Percentiles rank a stretch among this genome's conserved stretches.
Conservation (phyloP, 2,329 filamentous ascomycete genomes). For the Fusarium coffeatum region DNA sequence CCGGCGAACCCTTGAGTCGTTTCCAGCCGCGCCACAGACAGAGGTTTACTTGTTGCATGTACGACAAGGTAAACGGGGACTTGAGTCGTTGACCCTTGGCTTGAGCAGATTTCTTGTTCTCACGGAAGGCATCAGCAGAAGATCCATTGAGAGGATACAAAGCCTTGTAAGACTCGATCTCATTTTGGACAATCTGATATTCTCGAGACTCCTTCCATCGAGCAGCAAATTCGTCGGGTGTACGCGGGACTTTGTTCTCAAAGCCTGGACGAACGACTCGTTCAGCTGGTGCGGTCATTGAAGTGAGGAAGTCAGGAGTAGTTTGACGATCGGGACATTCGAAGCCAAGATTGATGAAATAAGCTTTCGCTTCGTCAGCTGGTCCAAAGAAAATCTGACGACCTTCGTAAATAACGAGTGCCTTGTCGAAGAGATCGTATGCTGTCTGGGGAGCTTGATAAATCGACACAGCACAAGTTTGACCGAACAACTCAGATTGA, state of each 20-base stretch:
- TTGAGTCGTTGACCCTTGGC: slow-evolving; percentile 55
- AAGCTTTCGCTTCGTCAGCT: slow-evolving; percentile 66
- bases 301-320: slow-evolving; percentile 73
- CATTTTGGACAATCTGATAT: slow-evolving; percentile 8
- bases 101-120: slow-evolving; percentile 44
- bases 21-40: slow-evolving; percentile 57
- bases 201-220: slow-evolving; percentile 49
- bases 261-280: slow-evolving; percentile 50
- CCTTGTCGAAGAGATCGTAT: slow-evolving; percentile 75
- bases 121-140: slow-evolving; percentile 43
- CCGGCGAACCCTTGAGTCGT: slow-evolving; percentile 51
- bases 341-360: slow-evolving; percentile 72
- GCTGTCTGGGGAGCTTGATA: slow-evolving; percentile 73
- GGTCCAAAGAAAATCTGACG: slow-evolving; percentile 74
- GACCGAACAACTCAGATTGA: slow-evolving; percentile 45
- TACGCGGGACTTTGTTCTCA: slow-evolving; percentile 51
- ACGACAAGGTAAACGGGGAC: slow-evolving; percentile 62
- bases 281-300: slow-evolving; percentile 57
- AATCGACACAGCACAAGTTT: slow-evolving; percentile 51
- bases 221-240: slow-evolving; percentile 54
- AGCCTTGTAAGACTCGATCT: slow-evolving; percentile 29
- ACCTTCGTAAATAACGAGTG: slow-evolving; percentile 73
- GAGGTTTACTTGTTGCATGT: slow-evolving; percentile 59
- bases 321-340: slow-evolving; percentile 72
- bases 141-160: slow-evolving; percentile 43